Percentiles rank a stretch among this genome's conserved stretches.
These are phyloP conservation scores for Apiospora sp. DNA, from an alignment of 2,329 filamentous ascomycete genomes.

Conservation along the genomic window DNA sequence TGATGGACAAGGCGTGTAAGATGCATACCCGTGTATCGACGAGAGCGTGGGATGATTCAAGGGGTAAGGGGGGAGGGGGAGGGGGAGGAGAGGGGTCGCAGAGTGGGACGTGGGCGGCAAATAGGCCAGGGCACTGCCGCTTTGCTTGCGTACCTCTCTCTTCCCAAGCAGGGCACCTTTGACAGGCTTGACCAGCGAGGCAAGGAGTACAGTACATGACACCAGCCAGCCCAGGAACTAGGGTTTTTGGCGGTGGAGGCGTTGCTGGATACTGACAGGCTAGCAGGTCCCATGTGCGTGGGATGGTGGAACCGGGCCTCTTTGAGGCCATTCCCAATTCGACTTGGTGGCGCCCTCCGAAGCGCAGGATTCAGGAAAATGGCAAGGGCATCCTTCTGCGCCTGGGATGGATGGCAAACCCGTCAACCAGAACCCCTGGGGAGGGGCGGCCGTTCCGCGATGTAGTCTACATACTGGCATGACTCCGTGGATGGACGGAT, in stretches of 20 bases:
- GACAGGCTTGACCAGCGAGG: background rate
- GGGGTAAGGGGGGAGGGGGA: background rate
- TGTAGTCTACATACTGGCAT: background rate
- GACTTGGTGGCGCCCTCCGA: background rate
- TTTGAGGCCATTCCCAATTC: slow-evolving; percentile 15
- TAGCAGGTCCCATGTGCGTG: slow-evolving; percentile 24
- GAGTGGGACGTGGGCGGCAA: slow-evolving; percentile 15
- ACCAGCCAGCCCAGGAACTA: background rate
- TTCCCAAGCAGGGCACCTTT: background rate
- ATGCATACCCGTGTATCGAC: slow-evolving; percentile 20
- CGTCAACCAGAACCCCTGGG: background rate
- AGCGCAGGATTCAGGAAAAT: background rate
- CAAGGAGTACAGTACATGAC: slow-evolving; percentile 10
- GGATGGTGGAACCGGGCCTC: slow-evolving; percentile 17
- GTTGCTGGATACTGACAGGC: slow-evolving; percentile 14
- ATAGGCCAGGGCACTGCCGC: slow-evolving; percentile 1
- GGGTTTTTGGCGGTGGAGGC: slow-evolving; percentile 12
- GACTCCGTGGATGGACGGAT: background rate
- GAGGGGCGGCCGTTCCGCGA: background rate
- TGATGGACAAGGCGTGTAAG: background rate
- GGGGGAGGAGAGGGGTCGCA: background rate
- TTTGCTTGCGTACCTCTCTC: slow-evolving; percentile 9
- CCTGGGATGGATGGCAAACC: background rate
- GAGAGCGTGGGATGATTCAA: slow-evolving; percentile 16
- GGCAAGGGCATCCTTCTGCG: background rate